Percentiles rank a stretch among this genome's conserved stretches.
These are phyloP conservation scores for Neurospora cerealis DNA, from an alignment of 495 filamentous ascomycete genomes.

Conservation along the genomic window DNA sequence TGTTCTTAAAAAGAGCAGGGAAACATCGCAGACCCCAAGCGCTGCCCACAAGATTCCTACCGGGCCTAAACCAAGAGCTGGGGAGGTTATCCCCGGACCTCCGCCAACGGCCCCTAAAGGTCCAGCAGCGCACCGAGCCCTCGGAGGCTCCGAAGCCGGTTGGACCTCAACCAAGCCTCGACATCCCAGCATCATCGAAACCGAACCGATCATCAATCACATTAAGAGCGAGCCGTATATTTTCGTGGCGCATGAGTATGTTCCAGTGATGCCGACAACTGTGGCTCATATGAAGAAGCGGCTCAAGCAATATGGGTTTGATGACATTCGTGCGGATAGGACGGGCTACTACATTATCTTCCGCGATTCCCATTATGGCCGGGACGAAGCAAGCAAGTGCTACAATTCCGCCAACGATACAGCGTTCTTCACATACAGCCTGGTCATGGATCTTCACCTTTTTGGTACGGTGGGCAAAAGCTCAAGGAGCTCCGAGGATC, in stretches of 20 bases:
- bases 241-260: slow-evolving; percentile 76
- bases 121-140: slow-evolving; percentile 55
- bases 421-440: slow-evolving; percentile 79
- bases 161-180: slow-evolving; percentile 22
- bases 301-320: slow-evolving; percentile 65
- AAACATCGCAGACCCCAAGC: slow-evolving; percentile 25
- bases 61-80: slow-evolving; percentile 21
- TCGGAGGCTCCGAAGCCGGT: slow-evolving; percentile 1
- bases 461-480: slow-evolving; percentile 54
- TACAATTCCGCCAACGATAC: slow-evolving; percentile 61
- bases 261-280: slow-evolving; percentile 78
- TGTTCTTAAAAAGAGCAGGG: slow-evolving; percentile 53
- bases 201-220: slow-evolving; percentile 47
- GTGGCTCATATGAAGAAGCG: slow-evolving; percentile 80
- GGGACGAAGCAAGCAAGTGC: slow-evolving; percentile 70
- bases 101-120: slow-evolving; percentile 81
- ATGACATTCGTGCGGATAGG: slow-evolving; percentile 68
- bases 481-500: slow-evolving; percentile 36
- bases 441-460: slow-evolving; percentile 81
- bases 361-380: slow-evolving; percentile 60
- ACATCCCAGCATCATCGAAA: slow-evolving; percentile 15
- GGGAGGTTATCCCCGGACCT: slow-evolving; percentile 43
- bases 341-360: slow-evolving; percentile 90
- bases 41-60: slow-evolving; percentile 26
- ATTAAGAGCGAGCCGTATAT: slow-evolving; percentile 82